These are phyloP conservation scores for Russula ochroleuca DNA, from an alignment of 768 basidiomycete genomes.

Conservation along the genomic window DNA sequence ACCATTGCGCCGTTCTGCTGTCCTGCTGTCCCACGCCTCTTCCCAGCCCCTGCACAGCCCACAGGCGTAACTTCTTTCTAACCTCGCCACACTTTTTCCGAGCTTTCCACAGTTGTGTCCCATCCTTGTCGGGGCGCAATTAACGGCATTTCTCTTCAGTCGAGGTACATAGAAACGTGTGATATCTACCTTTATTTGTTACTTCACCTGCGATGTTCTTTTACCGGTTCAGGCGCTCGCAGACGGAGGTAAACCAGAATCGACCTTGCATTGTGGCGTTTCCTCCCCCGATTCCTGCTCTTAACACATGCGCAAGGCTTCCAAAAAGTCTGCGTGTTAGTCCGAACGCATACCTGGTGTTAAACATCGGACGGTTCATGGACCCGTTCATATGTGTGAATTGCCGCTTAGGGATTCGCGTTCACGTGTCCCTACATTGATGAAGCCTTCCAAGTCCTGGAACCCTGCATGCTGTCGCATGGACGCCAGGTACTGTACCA, in stretches of 20 bases:
- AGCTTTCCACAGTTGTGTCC: neutral
- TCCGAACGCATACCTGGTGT: neutral
- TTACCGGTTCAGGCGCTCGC: neutral
- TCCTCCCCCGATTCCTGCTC: neutral
- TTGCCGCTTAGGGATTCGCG: neutral
- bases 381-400: neutral
- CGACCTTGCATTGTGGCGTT: neutral
- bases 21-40: neutral
- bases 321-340: neutral
- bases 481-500: neutral
- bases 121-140: neutral
- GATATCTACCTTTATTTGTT: neutral
- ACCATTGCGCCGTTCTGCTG: neutral
- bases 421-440: neutral
- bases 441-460: neutral
- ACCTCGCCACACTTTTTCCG: neutral
- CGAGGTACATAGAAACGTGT: neutral
- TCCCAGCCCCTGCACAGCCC: constrained; percentile 8
- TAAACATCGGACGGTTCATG: neutral
- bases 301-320: neutral
- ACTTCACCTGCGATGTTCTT: neutral
- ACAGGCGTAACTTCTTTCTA: neutral
- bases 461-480: neutral
- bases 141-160: neutral
- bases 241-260: no score